Evolutionary conservation across 164 flowering plant genomes (phyloP).

Genomic region (Malania oleifera): DNA sequence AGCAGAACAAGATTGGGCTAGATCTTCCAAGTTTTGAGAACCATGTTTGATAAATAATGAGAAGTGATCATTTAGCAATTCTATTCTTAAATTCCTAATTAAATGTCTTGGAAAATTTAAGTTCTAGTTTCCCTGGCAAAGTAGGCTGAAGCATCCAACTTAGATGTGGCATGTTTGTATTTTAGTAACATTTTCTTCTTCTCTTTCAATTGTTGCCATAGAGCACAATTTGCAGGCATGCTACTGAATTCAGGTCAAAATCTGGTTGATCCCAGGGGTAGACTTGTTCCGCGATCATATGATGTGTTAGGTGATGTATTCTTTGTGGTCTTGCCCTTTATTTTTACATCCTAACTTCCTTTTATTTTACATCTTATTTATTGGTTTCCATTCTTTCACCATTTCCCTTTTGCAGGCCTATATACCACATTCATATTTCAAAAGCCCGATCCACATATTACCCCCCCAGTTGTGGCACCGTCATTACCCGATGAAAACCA

Average conservation of each 20-base stretch:
- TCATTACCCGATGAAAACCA: conserved; percentile 39
- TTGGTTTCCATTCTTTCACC: conserved; percentile 3
- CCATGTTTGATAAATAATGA: too few relatives aligned
- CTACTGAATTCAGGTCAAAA: conserved; percentile 50
- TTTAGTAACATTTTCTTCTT: neutral
- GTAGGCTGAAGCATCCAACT: neutral
- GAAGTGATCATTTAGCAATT: too few relatives aligned
- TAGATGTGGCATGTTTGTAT: neutral
- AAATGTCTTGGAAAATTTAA: neutral
- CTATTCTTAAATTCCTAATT: neutral
- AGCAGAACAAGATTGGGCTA: too few relatives aligned
- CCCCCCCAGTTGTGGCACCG: conserved; percentile 74
- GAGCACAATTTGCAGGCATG: conserved; percentile 79
- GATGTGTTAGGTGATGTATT: conserved; percentile 64
- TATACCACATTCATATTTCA: conserved; percentile 86
- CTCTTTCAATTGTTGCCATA: conserved; percentile 15
- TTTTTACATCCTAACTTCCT: neutral
- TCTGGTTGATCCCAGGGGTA: conserved; percentile 80
- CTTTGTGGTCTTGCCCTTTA: neutral
- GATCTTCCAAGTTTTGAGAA: too few relatives aligned
- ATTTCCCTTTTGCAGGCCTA: conserved; percentile 51
- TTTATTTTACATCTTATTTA: neutral
- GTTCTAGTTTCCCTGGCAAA: neutral
- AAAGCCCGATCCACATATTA: conserved; percentile 83
- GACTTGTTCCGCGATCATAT: conserved; percentile 79